Evolutionary conservation across 1,284 basidiomycete species (phyloP).

Genomic region (Moniliophthora roreri): DNA sequence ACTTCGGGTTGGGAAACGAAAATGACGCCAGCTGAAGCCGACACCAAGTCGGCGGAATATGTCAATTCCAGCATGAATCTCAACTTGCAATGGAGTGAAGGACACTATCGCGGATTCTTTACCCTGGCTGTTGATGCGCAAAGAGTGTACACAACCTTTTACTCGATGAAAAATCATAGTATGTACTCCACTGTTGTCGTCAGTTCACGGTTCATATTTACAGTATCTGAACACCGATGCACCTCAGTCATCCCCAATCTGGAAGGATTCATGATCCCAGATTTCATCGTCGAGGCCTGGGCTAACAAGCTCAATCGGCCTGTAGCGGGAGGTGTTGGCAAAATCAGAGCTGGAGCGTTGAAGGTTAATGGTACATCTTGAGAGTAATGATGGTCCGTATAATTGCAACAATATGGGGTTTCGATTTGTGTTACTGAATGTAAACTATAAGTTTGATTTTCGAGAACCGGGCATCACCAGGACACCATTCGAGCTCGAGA

Average conservation of each 20-base stretch:
- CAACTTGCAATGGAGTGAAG: slow-evolving; percentile 58
- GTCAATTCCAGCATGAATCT: no score
- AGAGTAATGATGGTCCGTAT: no score
- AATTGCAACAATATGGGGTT: no score
- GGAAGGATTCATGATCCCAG: slow-evolving; percentile 47
- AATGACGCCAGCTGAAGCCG: slow-evolving; percentile 39
- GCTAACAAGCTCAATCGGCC: slow-evolving; percentile 54
- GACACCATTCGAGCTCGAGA: no score
- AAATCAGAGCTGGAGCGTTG: slow-evolving; percentile 39
- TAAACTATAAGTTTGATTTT: no score
- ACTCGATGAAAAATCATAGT: slow-evolving; percentile 57
- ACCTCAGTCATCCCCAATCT: slow-evolving; percentile 43
- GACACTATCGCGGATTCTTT: slow-evolving; percentile 63
- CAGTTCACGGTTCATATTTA: no score
- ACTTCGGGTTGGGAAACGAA: slow-evolving; percentile 51
- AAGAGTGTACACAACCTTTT: slow-evolving; percentile 55
- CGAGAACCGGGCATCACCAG: no score
- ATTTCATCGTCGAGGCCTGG: slow-evolving; percentile 44
- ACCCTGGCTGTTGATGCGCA: slow-evolving; percentile 47
- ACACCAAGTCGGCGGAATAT: slow-evolving; percentile 33
- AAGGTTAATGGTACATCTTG: slow-evolving; percentile 10
- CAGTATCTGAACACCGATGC: neutral
- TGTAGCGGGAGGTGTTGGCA: slow-evolving; percentile 48
- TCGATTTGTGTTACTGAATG: no score
- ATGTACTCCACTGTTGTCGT: slow-evolving; percentile 19